Base-by-base conservation (phyloP, 208 protist species). In the Zelonia costaricensis region DNA sequence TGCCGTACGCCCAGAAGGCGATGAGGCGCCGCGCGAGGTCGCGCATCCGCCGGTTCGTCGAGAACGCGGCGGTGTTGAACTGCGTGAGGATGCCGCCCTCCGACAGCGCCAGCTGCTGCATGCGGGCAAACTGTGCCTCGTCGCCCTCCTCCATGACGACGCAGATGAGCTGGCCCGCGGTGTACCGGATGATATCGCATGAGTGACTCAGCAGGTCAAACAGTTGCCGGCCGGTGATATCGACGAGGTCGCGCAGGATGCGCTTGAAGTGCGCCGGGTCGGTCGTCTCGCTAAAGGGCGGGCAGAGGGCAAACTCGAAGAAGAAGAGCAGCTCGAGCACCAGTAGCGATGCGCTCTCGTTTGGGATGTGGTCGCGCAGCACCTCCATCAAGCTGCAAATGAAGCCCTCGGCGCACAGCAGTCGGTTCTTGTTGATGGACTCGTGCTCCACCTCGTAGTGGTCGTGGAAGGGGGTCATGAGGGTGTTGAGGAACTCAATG, bases 401-500 rank as follows among this genome's bases (percentile, higher is more conserved):
- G 39, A 98, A 95, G 25, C 67, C 46, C 16, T 82, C 65, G 23
- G 86, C 74, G 16, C 68, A 58, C 33, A 97, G 66, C n/a, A 98
- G 80, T 7, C 84, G 62, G 59, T 83, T 88, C 66, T 97, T 97
- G 74, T 97, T 97, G 39, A 79, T 74, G 4, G 85, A 75, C 68
- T 97, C 93, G 61, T 95, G 85, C 43, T 72, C 69, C 1, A 87
- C 42, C 43, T 97, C 93, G 60, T 97, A 98, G 65, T 96, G 76
- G 56, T 98, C 79, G 78, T 98, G 95, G 53, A 94, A 91, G 16
- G 95, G 91, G 25, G 88, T 90, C 91, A 98, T 96, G 44, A 98
- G 77, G 8, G 91, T 82, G 69, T 79, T 78, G 16, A 98, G 56
- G 47, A 94, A 93, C 61, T 97, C 89, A 18, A 97, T 75, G 25